These are phyloP conservation scores for Roridomyces roridus DNA, from an alignment of 768 basidiomycete species.

Conservation along the genomic window DNA sequence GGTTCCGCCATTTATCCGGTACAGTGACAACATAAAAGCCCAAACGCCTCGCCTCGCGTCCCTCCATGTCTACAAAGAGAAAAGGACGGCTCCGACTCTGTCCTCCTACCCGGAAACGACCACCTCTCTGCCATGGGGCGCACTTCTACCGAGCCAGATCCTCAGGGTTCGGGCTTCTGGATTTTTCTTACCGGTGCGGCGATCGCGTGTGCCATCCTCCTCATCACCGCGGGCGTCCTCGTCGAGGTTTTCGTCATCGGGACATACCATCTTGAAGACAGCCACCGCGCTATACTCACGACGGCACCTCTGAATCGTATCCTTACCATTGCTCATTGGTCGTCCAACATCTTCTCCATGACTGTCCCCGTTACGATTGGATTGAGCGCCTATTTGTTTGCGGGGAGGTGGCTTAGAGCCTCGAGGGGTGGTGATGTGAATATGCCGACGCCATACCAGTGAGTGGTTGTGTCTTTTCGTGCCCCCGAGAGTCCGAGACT, in stretches of 20 bases:
- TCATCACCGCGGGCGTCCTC: background rate
- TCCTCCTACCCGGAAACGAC: too few species aligned
- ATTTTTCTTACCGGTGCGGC: background rate
- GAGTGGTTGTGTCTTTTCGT: background rate
- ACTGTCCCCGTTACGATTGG: background rate
- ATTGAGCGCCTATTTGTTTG: background rate
- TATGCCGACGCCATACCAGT: conserved; percentile 10
- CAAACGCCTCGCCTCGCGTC: too few species aligned
- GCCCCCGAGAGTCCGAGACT: too few species aligned
- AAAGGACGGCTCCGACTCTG: too few species aligned
- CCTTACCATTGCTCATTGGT: background rate
- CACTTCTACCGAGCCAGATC: too few species aligned
- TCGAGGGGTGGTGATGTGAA: too few species aligned
- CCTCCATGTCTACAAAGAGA: too few species aligned
- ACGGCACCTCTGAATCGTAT: background rate
- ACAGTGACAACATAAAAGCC: too few species aligned
- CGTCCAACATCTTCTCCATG: background rate
- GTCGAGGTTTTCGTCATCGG: background rate
- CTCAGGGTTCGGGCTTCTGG: too few species aligned
- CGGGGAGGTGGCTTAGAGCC: conserved; percentile 1
- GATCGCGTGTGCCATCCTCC: background rate
- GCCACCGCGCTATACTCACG: background rate
- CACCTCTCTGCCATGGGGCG: too few species aligned
- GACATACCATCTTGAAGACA: background rate
- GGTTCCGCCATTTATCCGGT: too few species aligned